Evolutionary conservation across 106 monocot species (phyloP).

Genomic region (Triglochin maritima): DNA sequence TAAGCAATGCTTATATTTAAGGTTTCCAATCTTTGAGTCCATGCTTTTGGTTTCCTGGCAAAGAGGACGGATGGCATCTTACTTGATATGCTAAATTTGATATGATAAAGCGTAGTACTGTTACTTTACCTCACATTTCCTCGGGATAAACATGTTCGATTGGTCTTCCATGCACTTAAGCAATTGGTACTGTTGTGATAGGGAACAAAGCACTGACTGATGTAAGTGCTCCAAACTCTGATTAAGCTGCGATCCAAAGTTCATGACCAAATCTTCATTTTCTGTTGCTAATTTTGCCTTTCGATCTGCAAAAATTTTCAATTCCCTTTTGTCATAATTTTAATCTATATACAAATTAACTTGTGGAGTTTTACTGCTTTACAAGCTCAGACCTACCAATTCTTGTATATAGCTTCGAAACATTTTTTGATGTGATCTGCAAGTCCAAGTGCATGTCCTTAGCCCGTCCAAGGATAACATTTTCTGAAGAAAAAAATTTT

Average conservation of each 20-base stretch:
- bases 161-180: conserved; percentile 43
- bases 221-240: conserved; percentile 38
- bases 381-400: conserved; percentile 26
- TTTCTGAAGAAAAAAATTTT: conserved; percentile 20
- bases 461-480: conserved; percentile 34
- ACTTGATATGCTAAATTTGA: background rate
- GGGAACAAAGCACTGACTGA: conserved; percentile 34
- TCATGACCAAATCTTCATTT: conserved; percentile 39
- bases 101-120: background rate
- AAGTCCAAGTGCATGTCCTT: conserved; percentile 34
- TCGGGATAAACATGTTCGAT: conserved; percentile 28
- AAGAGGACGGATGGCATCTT: too few species aligned
- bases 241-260: conserved; percentile 42
- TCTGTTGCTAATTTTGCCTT: conserved; percentile 33
- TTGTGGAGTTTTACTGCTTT: background rate
- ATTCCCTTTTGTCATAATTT: background rate
- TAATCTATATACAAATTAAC: background rate
- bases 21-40: conserved; percentile 36
- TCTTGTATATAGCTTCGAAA: conserved; percentile 29
- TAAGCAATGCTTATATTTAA: conserved; percentile 31
- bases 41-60: conserved; percentile 35
- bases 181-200: conserved; percentile 41
- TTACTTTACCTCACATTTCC: conserved; percentile 43
- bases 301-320: conserved; percentile 20
- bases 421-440: conserved; percentile 43